A percentile compares a stretch with the other conserved stretches of the same genome.
Evolutionary conservation across 2,329 filamentous ascomycete genomes (phyloP).

Genomic region (Aspergillus hiratsukae): DNA sequence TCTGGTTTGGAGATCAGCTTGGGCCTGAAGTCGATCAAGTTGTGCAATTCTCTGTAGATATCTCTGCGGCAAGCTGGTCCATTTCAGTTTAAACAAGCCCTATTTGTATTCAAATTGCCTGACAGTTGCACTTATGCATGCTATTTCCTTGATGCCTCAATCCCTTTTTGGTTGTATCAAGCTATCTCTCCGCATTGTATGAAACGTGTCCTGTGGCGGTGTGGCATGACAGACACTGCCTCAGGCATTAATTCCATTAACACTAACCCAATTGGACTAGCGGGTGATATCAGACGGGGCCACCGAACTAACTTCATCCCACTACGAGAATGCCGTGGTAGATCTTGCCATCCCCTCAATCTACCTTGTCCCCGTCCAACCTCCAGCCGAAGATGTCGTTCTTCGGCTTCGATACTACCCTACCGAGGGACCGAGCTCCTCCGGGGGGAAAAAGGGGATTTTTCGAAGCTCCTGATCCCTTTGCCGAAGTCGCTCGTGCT

Average conservation of each 20-base stretch:
- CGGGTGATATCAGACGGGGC: conserved; percentile 20
- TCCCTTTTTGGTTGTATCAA: not conserved
- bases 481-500: conserved; percentile 69
- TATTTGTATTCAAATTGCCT: not conserved
- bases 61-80: not conserved
- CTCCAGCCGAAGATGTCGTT: conserved; percentile 66
- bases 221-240: conserved; percentile 1
- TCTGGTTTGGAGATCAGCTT: not conserved
- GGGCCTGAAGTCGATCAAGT: too few species aligned
- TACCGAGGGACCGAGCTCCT: conserved; percentile 64
- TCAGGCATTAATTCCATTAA: conserved; percentile 8
- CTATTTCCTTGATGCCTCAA: not conserved
- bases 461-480: conserved; percentile 86
- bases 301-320: conserved; percentile 19
- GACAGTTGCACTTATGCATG: not conserved
- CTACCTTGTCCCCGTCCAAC: conserved; percentile 10
- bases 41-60: not conserved
- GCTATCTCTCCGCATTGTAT: not conserved
- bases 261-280: conserved; percentile 9
- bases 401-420: conserved; percentile 77
- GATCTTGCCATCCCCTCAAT: conserved; percentile 12
- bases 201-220: not conserved
- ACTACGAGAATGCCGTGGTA: conserved; percentile 18
- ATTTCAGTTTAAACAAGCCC: not conserved
- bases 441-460: conserved; percentile 61